Evolutionary conservation across 1,139 yeast genomes (phyloP).

Genomic region (Komagataea norvegica): DNA sequence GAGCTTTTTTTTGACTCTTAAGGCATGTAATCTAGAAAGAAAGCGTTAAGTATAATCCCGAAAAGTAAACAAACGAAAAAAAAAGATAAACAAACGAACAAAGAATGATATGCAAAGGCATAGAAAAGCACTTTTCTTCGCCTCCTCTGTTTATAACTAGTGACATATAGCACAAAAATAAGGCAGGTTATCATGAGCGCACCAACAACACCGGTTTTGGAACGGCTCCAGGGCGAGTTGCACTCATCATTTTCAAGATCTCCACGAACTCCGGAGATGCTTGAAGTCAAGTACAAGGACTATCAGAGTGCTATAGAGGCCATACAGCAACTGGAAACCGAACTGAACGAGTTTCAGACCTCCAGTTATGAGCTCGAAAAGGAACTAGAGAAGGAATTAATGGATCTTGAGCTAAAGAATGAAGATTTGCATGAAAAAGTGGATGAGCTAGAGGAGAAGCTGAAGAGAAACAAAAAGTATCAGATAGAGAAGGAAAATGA

Average conservation of each 20-base stretch:
- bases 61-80: no score
- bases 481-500: constrained; percentile 14
- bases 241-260: constrained; percentile 1
- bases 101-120: no score
- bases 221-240: no score
- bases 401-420: constrained; percentile 23
- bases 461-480: constrained; percentile 10
- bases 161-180: no score
- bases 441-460: constrained; percentile 15
- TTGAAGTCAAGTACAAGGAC: constrained; percentile 24
- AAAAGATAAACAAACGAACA: no score
- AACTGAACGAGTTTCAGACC: constrained; percentile 27
- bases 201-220: not conserved
- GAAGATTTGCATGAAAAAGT: constrained; percentile 17
- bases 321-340: constrained; percentile 25
- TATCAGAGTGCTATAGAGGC: constrained; percentile 27
- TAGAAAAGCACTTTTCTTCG: no score
- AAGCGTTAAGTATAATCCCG: no score
- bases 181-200: not conserved
- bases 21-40: no score
- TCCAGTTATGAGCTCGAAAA: constrained; percentile 29
- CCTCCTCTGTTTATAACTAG: no score
- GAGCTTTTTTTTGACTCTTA: no score
- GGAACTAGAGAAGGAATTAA: constrained; percentile 28
- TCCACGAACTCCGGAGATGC: constrained; percentile 16